Percentiles rank a stretch among this genome's conserved stretches.
These are phyloP conservation scores for Penicillium samsonianum DNA, from an alignment of 495 filamentous ascomycete genomes.

Conservation along the genomic window DNA sequence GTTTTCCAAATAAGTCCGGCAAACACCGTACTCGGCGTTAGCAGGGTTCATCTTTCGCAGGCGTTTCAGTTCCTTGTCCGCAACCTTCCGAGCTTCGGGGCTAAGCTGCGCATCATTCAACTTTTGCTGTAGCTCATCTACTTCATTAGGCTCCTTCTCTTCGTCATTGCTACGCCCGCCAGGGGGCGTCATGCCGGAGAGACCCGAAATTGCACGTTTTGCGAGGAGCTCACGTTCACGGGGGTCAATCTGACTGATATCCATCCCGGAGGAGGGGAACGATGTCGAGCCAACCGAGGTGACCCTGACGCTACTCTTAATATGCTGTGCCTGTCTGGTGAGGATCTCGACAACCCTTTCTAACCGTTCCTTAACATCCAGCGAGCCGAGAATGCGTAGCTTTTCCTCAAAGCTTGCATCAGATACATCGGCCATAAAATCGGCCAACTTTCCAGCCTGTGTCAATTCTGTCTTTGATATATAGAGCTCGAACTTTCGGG, in stretches of 20 bases:
- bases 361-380: slow-evolving; percentile 75
- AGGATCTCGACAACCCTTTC: slow-evolving; percentile 78
- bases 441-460: slow-evolving; percentile 86
- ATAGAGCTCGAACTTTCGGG: slow-evolving; percentile 79
- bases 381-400: slow-evolving; percentile 73
- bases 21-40: slow-evolving; percentile 93
- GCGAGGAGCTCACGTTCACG: slow-evolving; percentile 55
- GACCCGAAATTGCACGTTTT: slow-evolving; percentile 49
- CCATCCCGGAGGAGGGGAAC: slow-evolving; percentile 55
- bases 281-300: slow-evolving; percentile 65
- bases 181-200: slow-evolving; percentile 54
- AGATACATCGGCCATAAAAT: slow-evolving; percentile 92
- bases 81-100: slow-evolving; percentile 78
- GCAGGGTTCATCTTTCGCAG: slow-evolving; percentile 93
- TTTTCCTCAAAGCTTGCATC: slow-evolving; percentile 86
- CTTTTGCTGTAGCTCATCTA: slow-evolving; percentile 89
- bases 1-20: slow-evolving; percentile 92
- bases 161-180: slow-evolving; percentile 57
- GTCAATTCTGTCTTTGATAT: slow-evolving; percentile 73
- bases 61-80: slow-evolving; percentile 83
- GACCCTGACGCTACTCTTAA: slow-evolving; percentile 81
- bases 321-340: slow-evolving; percentile 70
- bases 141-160: slow-evolving; percentile 75
- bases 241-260: slow-evolving; percentile 54
- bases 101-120: slow-evolving; percentile 78